Evolutionary conservation across 208 protist genomes (phyloP).

Genomic region (Borovskyia barvae): DNA sequence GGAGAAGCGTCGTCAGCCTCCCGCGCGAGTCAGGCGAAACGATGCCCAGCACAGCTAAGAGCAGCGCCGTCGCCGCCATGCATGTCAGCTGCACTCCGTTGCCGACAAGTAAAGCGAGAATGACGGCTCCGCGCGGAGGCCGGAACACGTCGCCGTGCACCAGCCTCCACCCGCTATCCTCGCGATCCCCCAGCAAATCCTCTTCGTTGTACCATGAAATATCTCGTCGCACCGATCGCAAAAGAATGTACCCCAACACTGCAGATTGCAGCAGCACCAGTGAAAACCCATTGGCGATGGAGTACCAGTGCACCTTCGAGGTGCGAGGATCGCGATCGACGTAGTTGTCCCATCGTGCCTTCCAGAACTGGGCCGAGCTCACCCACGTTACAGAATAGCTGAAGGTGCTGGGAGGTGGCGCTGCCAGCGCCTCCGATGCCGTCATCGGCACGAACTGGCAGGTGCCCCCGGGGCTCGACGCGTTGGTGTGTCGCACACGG

Average conservation of each 20-base stretch:
- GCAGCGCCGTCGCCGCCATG: constrained; percentile 60
- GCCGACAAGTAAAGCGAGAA: constrained; percentile 87
- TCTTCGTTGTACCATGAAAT: constrained; percentile 88
- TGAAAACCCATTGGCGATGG: constrained; percentile 94
- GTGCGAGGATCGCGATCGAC: constrained; percentile 53
- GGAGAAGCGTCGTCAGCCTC: constrained; percentile 58
- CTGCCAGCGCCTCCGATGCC: not conserved
- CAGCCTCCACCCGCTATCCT: constrained; percentile 94
- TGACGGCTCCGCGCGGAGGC: constrained; percentile 64
- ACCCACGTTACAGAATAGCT: constrained; percentile 69
- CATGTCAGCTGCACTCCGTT: constrained; percentile 84
- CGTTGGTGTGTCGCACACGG: constrained; percentile 22
- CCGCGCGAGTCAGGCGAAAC: constrained; percentile 89
- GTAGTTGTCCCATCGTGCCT: constrained; percentile 94
- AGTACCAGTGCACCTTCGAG: constrained; percentile 92
- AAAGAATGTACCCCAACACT: constrained; percentile 95
- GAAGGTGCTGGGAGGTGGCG: too few relatives aligned
- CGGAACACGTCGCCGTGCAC: constrained; percentile 95
- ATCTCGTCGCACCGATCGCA: constrained; percentile 91
- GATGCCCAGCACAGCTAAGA: constrained; percentile 90
- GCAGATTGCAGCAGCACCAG: constrained; percentile 93
- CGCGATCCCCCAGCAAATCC: constrained; percentile 53
- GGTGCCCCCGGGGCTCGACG: not conserved
- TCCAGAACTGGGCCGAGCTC: constrained; percentile 79
- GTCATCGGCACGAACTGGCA: not conserved